Conservation (phyloP, 1,139 yeast species). For the Barnettozyma hawaiiensis region DNA sequence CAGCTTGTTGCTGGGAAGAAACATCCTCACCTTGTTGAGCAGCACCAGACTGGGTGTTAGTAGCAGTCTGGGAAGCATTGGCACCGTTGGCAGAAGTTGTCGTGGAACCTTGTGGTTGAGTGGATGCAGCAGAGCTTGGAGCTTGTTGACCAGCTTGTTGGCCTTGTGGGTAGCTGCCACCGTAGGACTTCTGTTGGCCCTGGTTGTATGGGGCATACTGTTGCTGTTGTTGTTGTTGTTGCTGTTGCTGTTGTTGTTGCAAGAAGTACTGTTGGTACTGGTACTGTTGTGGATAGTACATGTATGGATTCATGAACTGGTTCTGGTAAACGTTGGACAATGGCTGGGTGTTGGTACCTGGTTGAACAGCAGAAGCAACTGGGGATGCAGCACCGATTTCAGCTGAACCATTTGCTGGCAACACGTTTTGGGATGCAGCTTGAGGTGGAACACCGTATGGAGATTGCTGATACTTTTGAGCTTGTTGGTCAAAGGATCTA, state of each 20-base stretch:
- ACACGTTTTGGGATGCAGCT: conserved; percentile 15
- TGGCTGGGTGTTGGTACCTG: conserved; percentile 22
- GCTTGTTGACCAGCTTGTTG: conserved; percentile 11
- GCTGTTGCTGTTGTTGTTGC: conserved; percentile 19
- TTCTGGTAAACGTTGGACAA: conserved; percentile 23
- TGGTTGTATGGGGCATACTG: conserved; percentile 19
- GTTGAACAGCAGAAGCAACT: conserved; percentile 23
- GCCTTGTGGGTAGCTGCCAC: conserved; percentile 17
- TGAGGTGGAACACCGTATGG: conserved; percentile 25
- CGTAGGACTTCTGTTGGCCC: conserved; percentile 23
- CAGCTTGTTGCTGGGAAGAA: conserved; percentile 9
- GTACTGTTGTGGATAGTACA: conserved; percentile 21
- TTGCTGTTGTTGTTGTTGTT: conserved; percentile 20
- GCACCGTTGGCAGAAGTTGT: conserved; percentile 8
- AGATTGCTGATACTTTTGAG: conserved; percentile 23
- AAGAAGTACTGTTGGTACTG: conserved; percentile 1
- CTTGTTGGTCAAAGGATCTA: conserved; percentile 13
- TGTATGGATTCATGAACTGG: conserved; percentile 22
- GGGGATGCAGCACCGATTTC: conserved; percentile 25
- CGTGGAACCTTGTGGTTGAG: conserved; percentile 14
- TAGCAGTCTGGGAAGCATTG: conserved; percentile 9
- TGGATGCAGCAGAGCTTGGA: conserved; percentile 8
- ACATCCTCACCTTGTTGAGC: conserved; percentile 13
- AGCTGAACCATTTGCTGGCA: conserved; percentile 8
- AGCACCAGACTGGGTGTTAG: conserved; percentile 8